Evolutionary conservation across 2,329 filamentous ascomycete species (phyloP), one percentile per base, ranked within the genome.

Genomic region (Apiospora rasikravindrae): DNA sequence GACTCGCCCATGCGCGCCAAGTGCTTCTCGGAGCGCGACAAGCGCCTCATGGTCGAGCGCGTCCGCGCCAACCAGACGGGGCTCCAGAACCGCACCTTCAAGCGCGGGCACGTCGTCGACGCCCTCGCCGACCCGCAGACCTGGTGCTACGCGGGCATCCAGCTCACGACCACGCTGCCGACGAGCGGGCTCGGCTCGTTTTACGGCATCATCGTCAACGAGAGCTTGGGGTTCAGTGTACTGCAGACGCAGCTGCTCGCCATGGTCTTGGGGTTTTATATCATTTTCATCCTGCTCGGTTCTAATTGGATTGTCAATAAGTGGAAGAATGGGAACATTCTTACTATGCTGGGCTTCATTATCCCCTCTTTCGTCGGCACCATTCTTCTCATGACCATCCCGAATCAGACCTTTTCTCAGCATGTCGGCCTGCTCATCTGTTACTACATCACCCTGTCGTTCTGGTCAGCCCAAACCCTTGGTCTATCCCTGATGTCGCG

Each of bases 391-490:
- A 92, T 94, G 88, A 91, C 89, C 0, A 86, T 94, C 10, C 81
- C 87, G 29, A 91, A 91, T 75, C 84, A 86, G 8, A 88, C 84
- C 61, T 84, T 85, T 47, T 81, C 87, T 11, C 90, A 89, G 49
- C 88, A 92, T 80, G 86, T 91, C 40, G 92, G 92, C 7, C 86
- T 95, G 0, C 83, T 94, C 19, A 88, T 94, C 77, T 88, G 87
- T 77, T 95, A 94, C 85, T 95, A 94, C 82, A 91, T 94, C 73
- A 91, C 90, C 0, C 86, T 94, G 24, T 93, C 91, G 6, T 95
- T 95, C 87, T 94, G 92, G 92, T 91, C 92, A 0, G 92, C 91
- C 0, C 89, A 92, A 77, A 92, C 90, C 1, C 83, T 94, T 16
- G 85, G 88, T 10, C 86, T 94, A 76, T 91, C 90, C 19, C 87